Conservation (phyloP, 306 rosid species). For the Vigna angularis region DNA sequence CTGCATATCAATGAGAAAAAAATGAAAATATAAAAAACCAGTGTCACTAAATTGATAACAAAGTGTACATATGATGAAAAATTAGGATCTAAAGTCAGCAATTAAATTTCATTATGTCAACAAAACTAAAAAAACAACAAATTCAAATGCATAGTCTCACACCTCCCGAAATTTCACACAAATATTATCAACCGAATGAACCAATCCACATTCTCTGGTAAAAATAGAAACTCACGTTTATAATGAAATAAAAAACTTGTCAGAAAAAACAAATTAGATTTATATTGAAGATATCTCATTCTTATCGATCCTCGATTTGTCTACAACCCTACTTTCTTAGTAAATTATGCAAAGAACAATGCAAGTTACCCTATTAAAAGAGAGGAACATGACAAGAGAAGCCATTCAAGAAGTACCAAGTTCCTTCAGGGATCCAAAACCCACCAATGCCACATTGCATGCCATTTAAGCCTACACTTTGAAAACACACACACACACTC, state of each 20-base stretch:
- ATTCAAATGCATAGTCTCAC: background rate
- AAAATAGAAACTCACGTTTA: background rate
- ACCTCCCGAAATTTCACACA: background rate
- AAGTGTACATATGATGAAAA: background rate
- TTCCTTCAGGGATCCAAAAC: constrained; percentile 7
- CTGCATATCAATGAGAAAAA: constrained; percentile 15
- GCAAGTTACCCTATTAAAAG: constrained; percentile 14
- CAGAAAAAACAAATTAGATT: background rate
- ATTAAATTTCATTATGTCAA: constrained; percentile 3
- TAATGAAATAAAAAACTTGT: background rate
- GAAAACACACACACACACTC: too few species aligned
- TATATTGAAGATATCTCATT: background rate
- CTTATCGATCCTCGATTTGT: background rate
- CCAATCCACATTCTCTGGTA: background rate
- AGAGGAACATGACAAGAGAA: background rate
- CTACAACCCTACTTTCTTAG: background rate
- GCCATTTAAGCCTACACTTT: too few species aligned
- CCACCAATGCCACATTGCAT: background rate
- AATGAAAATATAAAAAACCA: constrained; percentile 13
- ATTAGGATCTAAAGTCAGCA: background rate
- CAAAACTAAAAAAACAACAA: background rate
- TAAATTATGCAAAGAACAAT: background rate
- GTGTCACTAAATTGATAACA: background rate
- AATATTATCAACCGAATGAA: constrained; percentile 8
- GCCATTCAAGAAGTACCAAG: background rate